Evolutionary conservation across 2,329 filamentous ascomycete genomes (phyloP).

Genomic region (Huntiella savannae): DNA sequence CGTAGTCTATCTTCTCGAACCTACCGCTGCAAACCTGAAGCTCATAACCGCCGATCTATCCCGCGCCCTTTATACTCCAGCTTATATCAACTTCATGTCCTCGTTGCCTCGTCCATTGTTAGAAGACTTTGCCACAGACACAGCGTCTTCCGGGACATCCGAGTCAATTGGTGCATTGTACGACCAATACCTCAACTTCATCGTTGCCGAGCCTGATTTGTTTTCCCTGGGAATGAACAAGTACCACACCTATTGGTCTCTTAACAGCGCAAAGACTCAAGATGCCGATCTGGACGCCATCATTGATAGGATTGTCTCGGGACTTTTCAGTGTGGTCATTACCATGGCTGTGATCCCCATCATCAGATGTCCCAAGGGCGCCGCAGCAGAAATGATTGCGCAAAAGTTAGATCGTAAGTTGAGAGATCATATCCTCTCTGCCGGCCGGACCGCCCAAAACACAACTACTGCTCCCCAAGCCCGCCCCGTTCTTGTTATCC

Average conservation of each 20-base stretch:
- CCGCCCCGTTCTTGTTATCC: constrained; percentile 75
- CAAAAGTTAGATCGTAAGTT: constrained; percentile 89
- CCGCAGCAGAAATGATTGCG: constrained; percentile 83
- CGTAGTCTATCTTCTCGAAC: constrained; percentile 90
- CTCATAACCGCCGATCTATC: constrained; percentile 71
- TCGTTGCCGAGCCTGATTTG: constrained; percentile 84
- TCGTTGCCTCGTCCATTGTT: constrained; percentile 78
- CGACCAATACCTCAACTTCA: constrained; percentile 95
- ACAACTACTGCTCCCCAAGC: constrained; percentile 48
- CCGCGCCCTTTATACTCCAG: constrained; percentile 74
- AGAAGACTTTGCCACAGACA: constrained; percentile 85
- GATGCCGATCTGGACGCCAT: constrained; percentile 77
- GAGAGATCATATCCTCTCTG: constrained; percentile 77
- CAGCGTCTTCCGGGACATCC: constrained; percentile 63
- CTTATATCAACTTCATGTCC: constrained; percentile 92
- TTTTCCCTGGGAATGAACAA: constrained; percentile 90
- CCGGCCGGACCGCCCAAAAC: constrained; percentile 30
- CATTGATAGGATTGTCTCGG: constrained; percentile 81
- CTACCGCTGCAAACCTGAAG: constrained; percentile 61
- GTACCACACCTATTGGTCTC: constrained; percentile 78
- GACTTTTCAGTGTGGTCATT: constrained; percentile 94
- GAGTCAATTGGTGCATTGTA: constrained; percentile 84
- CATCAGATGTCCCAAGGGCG: constrained; percentile 82
- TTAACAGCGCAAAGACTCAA: constrained; percentile 81
- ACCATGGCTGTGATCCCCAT: constrained; percentile 95